phyloP scores from a whole-genome alignment of 1,284 basidiomycete genomes.

The Hortiboletus rubellus region DNA sequence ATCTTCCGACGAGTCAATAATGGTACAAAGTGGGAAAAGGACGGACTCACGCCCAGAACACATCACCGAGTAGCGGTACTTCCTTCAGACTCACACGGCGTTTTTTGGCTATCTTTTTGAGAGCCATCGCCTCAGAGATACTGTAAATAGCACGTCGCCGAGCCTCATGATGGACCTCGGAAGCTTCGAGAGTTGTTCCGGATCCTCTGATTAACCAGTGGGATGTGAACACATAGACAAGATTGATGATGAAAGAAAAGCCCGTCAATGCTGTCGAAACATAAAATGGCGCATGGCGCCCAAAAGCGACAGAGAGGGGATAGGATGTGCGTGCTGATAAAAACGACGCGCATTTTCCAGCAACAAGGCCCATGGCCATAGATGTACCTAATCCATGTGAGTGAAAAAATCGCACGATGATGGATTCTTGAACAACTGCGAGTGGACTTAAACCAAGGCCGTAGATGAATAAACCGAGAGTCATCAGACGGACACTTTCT shows the following conservation, averaged over 20 bases:
- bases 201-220: constrained; percentile 61
- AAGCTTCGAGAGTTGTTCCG: constrained; percentile 62
- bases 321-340: constrained; percentile 72
- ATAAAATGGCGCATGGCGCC: constrained; percentile 71
- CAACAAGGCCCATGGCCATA: constrained; percentile 76
- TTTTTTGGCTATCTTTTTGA: constrained; percentile 65
- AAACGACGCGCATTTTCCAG: constrained; percentile 76
- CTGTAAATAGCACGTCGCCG: constrained; percentile 42
- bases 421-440: constrained; percentile 75
- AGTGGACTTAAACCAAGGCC: constrained; percentile 79
- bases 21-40: not conserved
- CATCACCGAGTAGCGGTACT: constrained; percentile 67
- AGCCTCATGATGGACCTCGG: constrained; percentile 57
- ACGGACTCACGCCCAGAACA: constrained; percentile 72
- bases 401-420: constrained; percentile 79
- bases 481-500: constrained; percentile 62
- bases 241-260: constrained; percentile 66
- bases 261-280: constrained; percentile 63
- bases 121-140: constrained; percentile 59
- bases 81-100: constrained; percentile 58
- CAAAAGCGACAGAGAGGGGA: constrained; percentile 68
- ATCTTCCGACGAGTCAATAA: constrained; percentile 42
- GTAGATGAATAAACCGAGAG: constrained; percentile 71
- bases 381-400: constrained; percentile 75
- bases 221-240: constrained; percentile 62